Evolutionary conservation across 1,284 basidiomycete species (phyloP).

Genomic region (Hortiboletus rubellus): DNA sequence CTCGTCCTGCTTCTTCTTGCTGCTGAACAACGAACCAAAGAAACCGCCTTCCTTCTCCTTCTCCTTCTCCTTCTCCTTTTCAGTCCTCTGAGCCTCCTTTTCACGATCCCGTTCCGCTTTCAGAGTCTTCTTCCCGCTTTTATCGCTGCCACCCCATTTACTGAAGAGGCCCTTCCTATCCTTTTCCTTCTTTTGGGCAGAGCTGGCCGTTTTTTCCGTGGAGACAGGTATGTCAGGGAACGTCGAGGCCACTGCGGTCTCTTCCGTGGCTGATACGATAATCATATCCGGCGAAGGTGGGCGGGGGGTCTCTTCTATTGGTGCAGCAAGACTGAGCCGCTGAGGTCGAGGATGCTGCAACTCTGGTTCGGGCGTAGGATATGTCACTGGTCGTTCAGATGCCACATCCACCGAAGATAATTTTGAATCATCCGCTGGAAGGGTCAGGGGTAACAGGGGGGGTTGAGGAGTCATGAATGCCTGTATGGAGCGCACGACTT

Average conservation of each 20-base stretch:
- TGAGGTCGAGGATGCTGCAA: constrained; percentile 60
- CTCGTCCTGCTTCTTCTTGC: constrained; percentile 79
- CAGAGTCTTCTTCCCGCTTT: constrained; percentile 57
- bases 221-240: constrained; percentile 24
- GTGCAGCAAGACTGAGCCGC: constrained; percentile 35
- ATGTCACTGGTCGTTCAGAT: constrained; percentile 14
- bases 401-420: constrained; percentile 39
- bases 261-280: constrained; percentile 31
- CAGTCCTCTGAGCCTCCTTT: constrained; percentile 46
- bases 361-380: constrained; percentile 40
- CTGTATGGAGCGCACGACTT: constrained; percentile 38
- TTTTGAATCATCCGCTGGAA: constrained; percentile 31
- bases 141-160: constrained; percentile 68
- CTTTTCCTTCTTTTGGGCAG: constrained; percentile 63
- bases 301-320: constrained; percentile 42
- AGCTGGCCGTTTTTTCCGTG: constrained; percentile 34
- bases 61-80: constrained; percentile 49
- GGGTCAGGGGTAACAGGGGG: constrained; percentile 32
- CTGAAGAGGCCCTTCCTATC: constrained; percentile 76
- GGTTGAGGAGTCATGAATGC: constrained; percentile 26
- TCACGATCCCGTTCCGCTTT: constrained; percentile 47
- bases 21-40: constrained; percentile 85
- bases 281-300: constrained; percentile 46
- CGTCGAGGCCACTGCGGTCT: constrained; percentile 26
- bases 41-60: constrained; percentile 65